Evolutionary conservation across 1,139 yeast genomes (phyloP).

Genomic region (Geotrichum europaeum): DNA sequence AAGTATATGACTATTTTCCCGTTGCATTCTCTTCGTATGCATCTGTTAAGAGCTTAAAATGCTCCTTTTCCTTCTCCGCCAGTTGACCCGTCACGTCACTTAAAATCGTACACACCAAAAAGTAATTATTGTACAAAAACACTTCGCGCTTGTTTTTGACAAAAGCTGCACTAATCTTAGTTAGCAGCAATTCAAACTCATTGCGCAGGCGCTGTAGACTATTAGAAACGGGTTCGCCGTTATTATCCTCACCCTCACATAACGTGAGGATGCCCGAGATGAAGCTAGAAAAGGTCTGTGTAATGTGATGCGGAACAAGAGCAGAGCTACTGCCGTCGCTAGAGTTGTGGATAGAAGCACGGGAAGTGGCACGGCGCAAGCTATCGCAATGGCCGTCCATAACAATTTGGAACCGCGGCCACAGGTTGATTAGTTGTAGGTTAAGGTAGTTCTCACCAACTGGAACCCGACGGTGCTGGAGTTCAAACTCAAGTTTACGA

Average conservation of each 20-base stretch:
- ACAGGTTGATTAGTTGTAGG: slow-evolving; percentile 54
- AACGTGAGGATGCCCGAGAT: slow-evolving; percentile 67
- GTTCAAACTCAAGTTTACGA: slow-evolving; percentile 56
- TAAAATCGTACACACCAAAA: slow-evolving; percentile 36
- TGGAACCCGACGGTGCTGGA: slow-evolving; percentile 63
- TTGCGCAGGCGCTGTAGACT: slow-evolving; percentile 64
- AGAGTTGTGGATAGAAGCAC: slow-evolving; percentile 27
- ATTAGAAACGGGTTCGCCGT: slow-evolving; percentile 62
- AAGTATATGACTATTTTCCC: not conserved
- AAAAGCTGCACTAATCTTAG: slow-evolving; percentile 44
- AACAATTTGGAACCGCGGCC: slow-evolving; percentile 81
- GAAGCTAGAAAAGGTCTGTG: slow-evolving; percentile 75
- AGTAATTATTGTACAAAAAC: slow-evolving; percentile 72
- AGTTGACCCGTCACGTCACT: slow-evolving; percentile 37
- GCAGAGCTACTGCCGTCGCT: slow-evolving; percentile 32
- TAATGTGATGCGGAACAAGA: slow-evolving; percentile 56
- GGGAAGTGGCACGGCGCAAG: slow-evolving; percentile 42
- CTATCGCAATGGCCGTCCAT: slow-evolving; percentile 74
- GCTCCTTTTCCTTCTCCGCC: slow-evolving; percentile 53
- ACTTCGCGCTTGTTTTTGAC: slow-evolving; percentile 47
- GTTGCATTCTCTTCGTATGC: slow-evolving; percentile 41
- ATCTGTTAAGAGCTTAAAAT: slow-evolving; percentile 54
- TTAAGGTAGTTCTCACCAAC: slow-evolving; percentile 70
- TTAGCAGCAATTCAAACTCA: slow-evolving; percentile 73
- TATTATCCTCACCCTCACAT: slow-evolving; percentile 29